Base-by-base conservation (phyloP, 2,329 filamentous ascomycete genomes). In the Pseudocercospora fijiensis region DNA sequence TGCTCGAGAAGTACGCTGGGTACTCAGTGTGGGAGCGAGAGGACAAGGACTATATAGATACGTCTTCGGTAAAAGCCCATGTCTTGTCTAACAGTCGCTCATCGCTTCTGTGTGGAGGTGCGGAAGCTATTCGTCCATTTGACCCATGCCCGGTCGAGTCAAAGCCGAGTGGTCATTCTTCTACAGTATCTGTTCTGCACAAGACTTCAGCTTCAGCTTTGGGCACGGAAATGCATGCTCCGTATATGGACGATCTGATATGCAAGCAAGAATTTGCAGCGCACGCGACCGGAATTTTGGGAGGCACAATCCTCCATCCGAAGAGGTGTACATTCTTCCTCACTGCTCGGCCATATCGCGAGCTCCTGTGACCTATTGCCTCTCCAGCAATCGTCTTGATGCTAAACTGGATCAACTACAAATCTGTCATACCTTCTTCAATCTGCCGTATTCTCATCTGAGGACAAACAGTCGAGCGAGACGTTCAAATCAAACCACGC, bases 371-470 rank as follows among this genome's bases (percentile, higher is more conserved):
- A 2, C 5, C 37, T 6, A 41, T 0, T 41, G 16, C 37, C 7
- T 18, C 9, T 41, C 16, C 37, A 41, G 37, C 37, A n/a, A n/a
- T n/a, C 37, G 9, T 2, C 24, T 24, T 49, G 45, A 10, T 26
- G 49, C 28, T 27, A 9, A 30, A 10, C 22, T 26, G 3, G 22
- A 27, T 28, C 11, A 27, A 53, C 10, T 28, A n/a, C 2, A 11
- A 37, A 30, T 41, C 53, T 56, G 53, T 41, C 28, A 41, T 56
- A 33, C 30, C 28, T 56, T 53, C 26, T 30, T 56, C 53, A 33
- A 56, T 56, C 53, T 56, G 53, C 53, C 53, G 53, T 56, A 56
- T 33, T 37, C 53, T 55, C 27, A 41, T 41, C 7, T 56, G 53
- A 41, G 41, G 26, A 26, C 28, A 56, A 41, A 56, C n/a, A 33